Evolutionary conservation across 2,329 filamentous ascomycete genomes (phyloP).

Genomic region (Epichloe scottii): DNA sequence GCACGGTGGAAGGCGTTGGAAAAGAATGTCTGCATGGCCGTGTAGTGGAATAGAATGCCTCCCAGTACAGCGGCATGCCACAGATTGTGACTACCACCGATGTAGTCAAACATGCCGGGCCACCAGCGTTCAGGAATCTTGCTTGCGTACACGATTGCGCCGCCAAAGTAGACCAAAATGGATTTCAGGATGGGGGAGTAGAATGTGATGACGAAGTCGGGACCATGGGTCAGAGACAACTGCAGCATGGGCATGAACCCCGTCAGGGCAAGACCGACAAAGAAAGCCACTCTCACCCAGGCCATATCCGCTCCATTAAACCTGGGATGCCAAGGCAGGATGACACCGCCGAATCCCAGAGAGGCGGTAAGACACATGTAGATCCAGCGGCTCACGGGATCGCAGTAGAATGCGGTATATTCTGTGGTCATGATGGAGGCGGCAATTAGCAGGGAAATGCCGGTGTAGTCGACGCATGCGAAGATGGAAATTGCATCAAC

Average conservation of each 20-base stretch:
- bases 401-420: slow-evolving; percentile 98
- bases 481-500: slow-evolving; percentile 85
- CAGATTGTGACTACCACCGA: slow-evolving; percentile 90
- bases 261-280: slow-evolving; percentile 72
- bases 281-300: slow-evolving; percentile 87
- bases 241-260: slow-evolving; percentile 85
- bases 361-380: slow-evolving; percentile 76
- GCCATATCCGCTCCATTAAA: slow-evolving; percentile 92
- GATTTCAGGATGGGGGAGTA: slow-evolving; percentile 82
- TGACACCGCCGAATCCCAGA: slow-evolving; percentile 75
- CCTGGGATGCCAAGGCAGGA: slow-evolving; percentile 88
- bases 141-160: slow-evolving; percentile 78
- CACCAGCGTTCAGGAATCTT: slow-evolving; percentile 89
- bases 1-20: slow-evolving; percentile 60
- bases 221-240: slow-evolving; percentile 63
- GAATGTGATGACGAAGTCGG: slow-evolving; percentile 75
- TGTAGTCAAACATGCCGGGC: slow-evolving; percentile 88
- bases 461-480: slow-evolving; percentile 96
- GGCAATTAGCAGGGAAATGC: slow-evolving; percentile 87
- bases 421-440: slow-evolving; percentile 97
- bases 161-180: slow-evolving; percentile 70
- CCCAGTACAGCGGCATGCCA: slow-evolving; percentile 94
- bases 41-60: slow-evolving; percentile 94
- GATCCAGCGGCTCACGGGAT: slow-evolving; percentile 70
- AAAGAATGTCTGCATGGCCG: slow-evolving; percentile 93